Evolutionary conservation across 345 rosid species (phyloP), one percentile per base, ranked within the genome.

Genomic region (Salix koriyanagi): DNA sequence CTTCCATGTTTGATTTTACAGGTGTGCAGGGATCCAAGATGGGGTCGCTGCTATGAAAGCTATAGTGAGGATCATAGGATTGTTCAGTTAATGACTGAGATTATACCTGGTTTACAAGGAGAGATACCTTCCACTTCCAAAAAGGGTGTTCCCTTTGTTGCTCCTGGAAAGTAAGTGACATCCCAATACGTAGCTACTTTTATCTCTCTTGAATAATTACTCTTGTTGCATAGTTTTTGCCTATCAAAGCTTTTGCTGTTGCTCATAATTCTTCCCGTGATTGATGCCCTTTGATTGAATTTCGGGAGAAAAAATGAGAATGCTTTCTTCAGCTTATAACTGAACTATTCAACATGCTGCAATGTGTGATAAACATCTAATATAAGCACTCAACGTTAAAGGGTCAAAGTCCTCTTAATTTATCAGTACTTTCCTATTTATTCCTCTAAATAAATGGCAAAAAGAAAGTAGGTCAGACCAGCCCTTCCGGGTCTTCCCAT

Each of bases 1-100:
- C 52, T 23, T 36, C 58, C 23, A 23, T 34, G 62, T 15, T 18
- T 76, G 28, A 26, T 70, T 54, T 70, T 34, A 14, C 65, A 85
- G 87, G 81, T 86, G 8, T 86, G 88, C 80, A 75, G 86, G 73
- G 86, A 86, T 81, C 86, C 88, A 0, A 83, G 88, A 54, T 83
- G 88, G 88, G 86, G 85, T 1, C 73, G 88, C 21, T 86, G 88
- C 28, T 83, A 81, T 58, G 86, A 86, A 70, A 86, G 85, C 69
- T 86, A 83, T 61, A 86, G 88, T 52, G 87, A 85, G 67, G 87
- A 85, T 67, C 76, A 30, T 8, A 72, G 21, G 23, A 75, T 85
- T 75, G 87, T 85, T 4, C 83, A 80, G 67, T 12, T 15, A 52
- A 72, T 85, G 78, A 77, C 85, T 15, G 65, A 65, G 30, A 75